Evolutionary conservation across 805 yeast species (phyloP).

Genomic region (Nakazawaea sp.): DNA sequence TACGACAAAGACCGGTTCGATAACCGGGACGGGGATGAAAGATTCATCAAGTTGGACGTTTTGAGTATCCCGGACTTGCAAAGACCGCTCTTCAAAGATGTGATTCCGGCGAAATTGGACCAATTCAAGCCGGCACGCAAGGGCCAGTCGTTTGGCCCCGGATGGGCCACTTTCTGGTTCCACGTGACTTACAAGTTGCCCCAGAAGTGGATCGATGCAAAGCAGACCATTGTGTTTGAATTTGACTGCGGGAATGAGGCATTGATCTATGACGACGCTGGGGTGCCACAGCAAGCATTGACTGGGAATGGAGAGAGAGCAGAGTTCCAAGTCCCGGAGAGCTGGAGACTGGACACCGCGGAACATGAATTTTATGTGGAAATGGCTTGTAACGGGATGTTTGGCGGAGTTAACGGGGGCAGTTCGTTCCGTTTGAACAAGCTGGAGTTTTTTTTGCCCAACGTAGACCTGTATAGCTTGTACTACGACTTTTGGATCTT

Average conservation of each 20-base stretch:
- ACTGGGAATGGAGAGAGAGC: conserved; percentile 81
- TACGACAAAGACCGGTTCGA: conserved; percentile 58
- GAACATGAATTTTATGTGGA: conserved; percentile 74
- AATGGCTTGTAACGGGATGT: conserved; percentile 92
- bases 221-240: conserved; percentile 45
- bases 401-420: conserved; percentile 62
- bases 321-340: conserved; percentile 60
- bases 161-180: conserved; percentile 98
- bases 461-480: conserved; percentile 71
- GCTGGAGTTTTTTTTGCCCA: conserved; percentile 80
- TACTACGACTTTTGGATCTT: conserved; percentile 81
- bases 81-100: conserved; percentile 58
- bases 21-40: conserved; percentile 22
- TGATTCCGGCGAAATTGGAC: conserved; percentile 40
- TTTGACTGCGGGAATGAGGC: conserved; percentile 91
- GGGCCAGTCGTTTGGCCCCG: conserved; percentile 84
- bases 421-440: conserved; percentile 57
- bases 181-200: conserved; percentile 63
- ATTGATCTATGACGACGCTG: conserved; percentile 59
- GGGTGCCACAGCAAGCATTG: conserved; percentile 73
- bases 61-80: conserved; percentile 68
- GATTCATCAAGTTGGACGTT: conserved; percentile 49
- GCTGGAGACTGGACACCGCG: conserved; percentile 39
- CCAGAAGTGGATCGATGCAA: conserved; percentile 39
- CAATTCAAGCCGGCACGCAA: conserved; percentile 51